phyloP scores from a whole-genome alignment of 2,329 filamentous ascomycete species.

The Seiridium unicorne region DNA sequence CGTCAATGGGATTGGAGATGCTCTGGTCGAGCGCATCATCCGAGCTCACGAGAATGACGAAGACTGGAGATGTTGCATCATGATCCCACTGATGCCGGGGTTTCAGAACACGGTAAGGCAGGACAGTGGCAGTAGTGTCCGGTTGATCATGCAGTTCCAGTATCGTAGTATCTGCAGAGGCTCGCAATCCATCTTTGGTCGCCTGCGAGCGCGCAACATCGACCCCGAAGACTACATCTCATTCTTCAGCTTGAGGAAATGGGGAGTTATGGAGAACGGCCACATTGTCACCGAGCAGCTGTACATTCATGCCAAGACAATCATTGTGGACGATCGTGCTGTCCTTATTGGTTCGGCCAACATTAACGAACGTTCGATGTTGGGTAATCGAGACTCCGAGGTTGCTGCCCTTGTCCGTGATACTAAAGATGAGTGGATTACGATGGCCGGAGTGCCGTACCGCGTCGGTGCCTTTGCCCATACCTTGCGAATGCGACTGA shows the following conservation, averaged over 20 bases:
- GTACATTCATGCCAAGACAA: constrained; percentile 97
- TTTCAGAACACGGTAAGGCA: constrained; percentile 96
- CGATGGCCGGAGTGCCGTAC: constrained; percentile 87
- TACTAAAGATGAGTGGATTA: constrained; percentile 87
- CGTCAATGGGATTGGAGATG: constrained; percentile 90
- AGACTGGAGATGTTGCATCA: constrained; percentile 83
- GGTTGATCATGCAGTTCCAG: constrained; percentile 95
- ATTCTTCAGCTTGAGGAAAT: constrained; percentile 89
- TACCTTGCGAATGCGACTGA: constrained; percentile 85
- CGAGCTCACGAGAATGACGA: constrained; percentile 80
- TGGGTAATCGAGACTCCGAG: constrained; percentile 89
- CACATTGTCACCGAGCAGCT: constrained; percentile 90
- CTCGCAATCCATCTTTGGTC: constrained; percentile 86
- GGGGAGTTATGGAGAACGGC: constrained; percentile 87
- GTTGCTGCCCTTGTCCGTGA: constrained; percentile 87
- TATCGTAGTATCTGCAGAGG: constrained; percentile 95
- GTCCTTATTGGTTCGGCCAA: constrained; percentile 96
- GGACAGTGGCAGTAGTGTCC: constrained; percentile 89
- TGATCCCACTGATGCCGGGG: constrained; percentile 96
- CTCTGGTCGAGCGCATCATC: constrained; percentile 87
- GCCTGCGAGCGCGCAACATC: constrained; percentile 74
- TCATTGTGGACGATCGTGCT: constrained; percentile 90
- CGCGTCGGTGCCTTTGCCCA: constrained; percentile 90
- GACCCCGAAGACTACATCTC: constrained; percentile 94
- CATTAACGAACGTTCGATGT: constrained; percentile 96